Evolutionary conservation across 176 grass and related monocot species (phyloP).

Genomic region (Triticum urartu): DNA sequence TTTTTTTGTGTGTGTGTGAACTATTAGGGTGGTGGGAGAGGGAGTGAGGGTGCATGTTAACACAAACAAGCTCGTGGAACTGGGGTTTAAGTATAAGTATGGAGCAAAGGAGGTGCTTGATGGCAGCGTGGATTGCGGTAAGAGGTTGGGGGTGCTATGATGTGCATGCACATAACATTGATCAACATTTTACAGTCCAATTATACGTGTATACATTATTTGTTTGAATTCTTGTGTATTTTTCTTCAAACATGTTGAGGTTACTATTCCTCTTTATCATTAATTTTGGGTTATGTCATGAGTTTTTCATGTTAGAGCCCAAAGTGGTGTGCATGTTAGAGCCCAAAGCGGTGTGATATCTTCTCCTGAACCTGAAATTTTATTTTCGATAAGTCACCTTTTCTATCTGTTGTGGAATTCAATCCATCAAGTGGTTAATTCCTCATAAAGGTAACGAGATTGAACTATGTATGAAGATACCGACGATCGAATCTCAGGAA

Average conservation of each 20-base stretch:
- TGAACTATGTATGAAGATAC: no score
- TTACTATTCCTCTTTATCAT: background rate
- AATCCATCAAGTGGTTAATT: no score
- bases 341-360: background rate
- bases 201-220: background rate
- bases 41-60: constrained; percentile 4
- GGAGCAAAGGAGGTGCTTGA: constrained; percentile 29
- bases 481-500: no score
- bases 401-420: no score
- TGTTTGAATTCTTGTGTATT: background rate
- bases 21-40: constrained; percentile 14
- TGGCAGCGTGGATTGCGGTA: constrained; percentile 32
- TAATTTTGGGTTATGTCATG: background rate
- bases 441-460: no score
- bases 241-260: background rate
- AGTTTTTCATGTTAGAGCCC: background rate
- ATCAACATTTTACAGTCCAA: background rate
- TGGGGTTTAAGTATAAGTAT: constrained; percentile 49
- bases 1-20: background rate
- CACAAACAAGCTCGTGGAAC: constrained; percentile 42
- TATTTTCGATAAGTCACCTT: no score
- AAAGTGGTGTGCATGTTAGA: background rate
- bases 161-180: background rate
- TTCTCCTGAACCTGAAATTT: no score
- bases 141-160: constrained; percentile 36